A percentile compares a stretch with the other conserved stretches of the same genome.
Evolutionary conservation across 768 basidiomycete species (phyloP).

Genomic region (Tremella mesenterica): DNA sequence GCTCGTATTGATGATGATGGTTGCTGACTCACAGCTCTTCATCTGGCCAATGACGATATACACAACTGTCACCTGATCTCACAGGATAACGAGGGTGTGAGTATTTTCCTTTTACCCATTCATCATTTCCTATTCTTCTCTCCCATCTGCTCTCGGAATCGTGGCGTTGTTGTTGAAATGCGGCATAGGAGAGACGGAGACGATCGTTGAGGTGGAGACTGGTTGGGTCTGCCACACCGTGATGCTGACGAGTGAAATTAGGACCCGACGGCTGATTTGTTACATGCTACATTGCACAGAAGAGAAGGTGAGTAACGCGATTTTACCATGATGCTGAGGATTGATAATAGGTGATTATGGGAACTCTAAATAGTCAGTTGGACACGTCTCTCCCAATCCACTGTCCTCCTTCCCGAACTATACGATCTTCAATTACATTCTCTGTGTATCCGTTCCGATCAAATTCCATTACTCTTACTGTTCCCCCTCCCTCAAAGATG

Average conservation of each 20-base stretch:
- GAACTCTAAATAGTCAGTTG: conserved; percentile 41
- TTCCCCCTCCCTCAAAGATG: no score
- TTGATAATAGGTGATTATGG: conserved; percentile 33
- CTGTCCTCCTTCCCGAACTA: no score
- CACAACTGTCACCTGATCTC: conserved; percentile 35
- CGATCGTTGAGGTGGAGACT: neutral
- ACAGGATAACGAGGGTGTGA: conserved; percentile 37
- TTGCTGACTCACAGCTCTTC: conserved; percentile 18
- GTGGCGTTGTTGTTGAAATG: neutral
- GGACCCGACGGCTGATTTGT: conserved; percentile 37
- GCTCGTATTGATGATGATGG: neutral
- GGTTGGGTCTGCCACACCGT: neutral
- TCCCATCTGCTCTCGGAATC: no score
- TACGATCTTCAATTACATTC: no score
- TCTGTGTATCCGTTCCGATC: no score
- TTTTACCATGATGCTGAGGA: neutral
- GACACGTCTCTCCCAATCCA: neutral
- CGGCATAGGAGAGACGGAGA: neutral
- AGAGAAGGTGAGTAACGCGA: conserved; percentile 29
- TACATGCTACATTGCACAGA: conserved; percentile 40
- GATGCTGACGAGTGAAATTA: conserved; percentile 2
- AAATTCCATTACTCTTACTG: no score
- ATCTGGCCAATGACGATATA: conserved; percentile 43
- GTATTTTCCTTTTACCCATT: neutral
- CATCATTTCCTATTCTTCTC: no score